phyloP scores from a whole-genome alignment of 305 asterid genomes.

The Ruellia speciosa region DNA sequence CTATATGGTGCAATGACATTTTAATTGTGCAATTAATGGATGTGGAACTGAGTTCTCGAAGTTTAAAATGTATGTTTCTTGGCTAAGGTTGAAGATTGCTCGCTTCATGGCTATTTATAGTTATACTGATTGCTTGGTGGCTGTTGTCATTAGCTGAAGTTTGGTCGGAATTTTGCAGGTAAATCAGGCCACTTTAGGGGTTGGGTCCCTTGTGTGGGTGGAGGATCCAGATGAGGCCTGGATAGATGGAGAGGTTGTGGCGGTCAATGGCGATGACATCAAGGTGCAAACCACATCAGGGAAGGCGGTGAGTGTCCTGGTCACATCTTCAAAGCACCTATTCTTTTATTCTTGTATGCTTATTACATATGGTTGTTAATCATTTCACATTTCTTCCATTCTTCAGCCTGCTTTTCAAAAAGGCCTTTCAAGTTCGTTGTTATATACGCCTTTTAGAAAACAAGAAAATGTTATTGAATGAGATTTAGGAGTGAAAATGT shows the following conservation, averaged over 20 bases:
- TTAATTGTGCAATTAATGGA: too few relatives aligned
- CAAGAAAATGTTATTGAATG: too few relatives aligned
- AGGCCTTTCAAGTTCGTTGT: too few relatives aligned
- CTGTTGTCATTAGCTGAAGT: background rate
- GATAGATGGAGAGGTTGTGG: constrained; percentile 73
- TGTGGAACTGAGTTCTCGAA: too few relatives aligned
- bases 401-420: too few relatives aligned
- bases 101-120: background rate
- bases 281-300: constrained; percentile 67
- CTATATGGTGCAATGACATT: background rate
- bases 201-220: constrained; percentile 81
- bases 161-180: constrained; percentile 32
- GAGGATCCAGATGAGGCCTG: constrained; percentile 87
- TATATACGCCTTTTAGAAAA: too few relatives aligned
- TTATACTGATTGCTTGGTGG: background rate
- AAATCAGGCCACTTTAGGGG: constrained; percentile 51
- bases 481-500: too few relatives aligned
- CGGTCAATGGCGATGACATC: constrained; percentile 56
- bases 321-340: background rate
- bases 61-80: too few relatives aligned
- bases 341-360: background rate
- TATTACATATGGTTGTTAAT: background rate
- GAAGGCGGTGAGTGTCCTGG: constrained; percentile 50
- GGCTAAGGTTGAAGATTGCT: too few relatives aligned
- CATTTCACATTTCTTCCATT: background rate